Evolutionary conservation across 371 early-diverging fungal genomes (phyloP).

Genomic region (Entomophthora muscae): DNA sequence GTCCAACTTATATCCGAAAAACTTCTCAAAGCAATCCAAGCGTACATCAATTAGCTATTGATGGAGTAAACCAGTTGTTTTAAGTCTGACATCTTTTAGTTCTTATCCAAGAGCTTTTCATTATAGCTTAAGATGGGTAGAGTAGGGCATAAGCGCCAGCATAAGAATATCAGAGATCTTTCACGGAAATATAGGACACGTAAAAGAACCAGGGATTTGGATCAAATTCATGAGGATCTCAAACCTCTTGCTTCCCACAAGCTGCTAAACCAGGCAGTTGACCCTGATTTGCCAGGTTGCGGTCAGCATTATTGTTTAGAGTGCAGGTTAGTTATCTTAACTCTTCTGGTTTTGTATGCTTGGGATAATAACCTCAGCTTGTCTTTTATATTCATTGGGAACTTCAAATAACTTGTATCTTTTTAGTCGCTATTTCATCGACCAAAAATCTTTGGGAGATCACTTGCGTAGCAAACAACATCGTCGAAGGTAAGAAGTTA

Average conservation of each 20-base stretch:
- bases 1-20: too few species aligned
- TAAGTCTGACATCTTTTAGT: too few species aligned
- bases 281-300: constrained; percentile 8
- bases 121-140: constrained; percentile 7
- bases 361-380: neutral
- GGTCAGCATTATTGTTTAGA: constrained; percentile 8
- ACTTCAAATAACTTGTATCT: neutral
- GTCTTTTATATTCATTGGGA: neutral
- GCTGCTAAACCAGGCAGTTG: constrained; percentile 1
- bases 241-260: neutral
- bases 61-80: too few species aligned
- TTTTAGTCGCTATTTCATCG: constrained; percentile 8
- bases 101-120: too few species aligned
- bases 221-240: constrained; percentile 79
- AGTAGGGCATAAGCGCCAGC: constrained; percentile 30
- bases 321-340: neutral
- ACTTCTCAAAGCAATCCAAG: too few species aligned
- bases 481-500: constrained; percentile 5
- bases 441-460: neutral
- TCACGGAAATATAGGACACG: constrained; percentile 33
- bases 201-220: constrained; percentile 48
- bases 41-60: too few species aligned
- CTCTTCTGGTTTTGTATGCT: neutral
- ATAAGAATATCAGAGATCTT: constrained; percentile 34
- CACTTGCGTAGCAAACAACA: constrained; percentile 9